Base-by-base conservation (phyloP, 2,329 filamentous ascomycete species). In the Talaromyces islandicus region DNA sequence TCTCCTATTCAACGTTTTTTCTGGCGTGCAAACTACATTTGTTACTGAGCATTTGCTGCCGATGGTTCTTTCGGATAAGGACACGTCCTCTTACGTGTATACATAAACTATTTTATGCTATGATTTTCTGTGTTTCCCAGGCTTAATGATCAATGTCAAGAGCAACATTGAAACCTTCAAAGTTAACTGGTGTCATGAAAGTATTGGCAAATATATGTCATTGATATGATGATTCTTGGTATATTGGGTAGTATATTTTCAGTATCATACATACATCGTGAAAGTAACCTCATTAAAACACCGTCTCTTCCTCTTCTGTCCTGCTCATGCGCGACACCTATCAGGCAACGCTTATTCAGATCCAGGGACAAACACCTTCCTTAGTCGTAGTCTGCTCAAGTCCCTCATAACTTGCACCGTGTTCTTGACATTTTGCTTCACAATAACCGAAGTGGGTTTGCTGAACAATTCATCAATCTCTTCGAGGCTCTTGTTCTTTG, bases 381-480 rank as follows among this genome's bases (percentile, higher is more conserved):
- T 73, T 58, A 79, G 75, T 38, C 79, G 72, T 59, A 78, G 73
- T 24, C 70, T 70, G 24, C 73, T 64, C 56, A 83, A 60, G 65
- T 83, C 80, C 29, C 70, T 71, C 5, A 79, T 76, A 4, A 80
- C 77, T 64, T 77, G 68, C 61, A 70, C 73, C 3, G 76, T 75
- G 64, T 76, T 80, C 61, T 71, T 73, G 24, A 77, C 14, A 67
- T 88, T 89, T 75, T 87, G 78, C 60, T 75, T 77, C 0, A 89
- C 85, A 51, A 89, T 79, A 51, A 87, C 81, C 48, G 77, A 75
- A 0, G 87, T 90, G 0, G 87, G 86, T 62, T 82, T 79, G 55
- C 82, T 79, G 70, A 90, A 89, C 21, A 90, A 77, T 41, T 84
- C 75, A 62, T 90, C 87, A 61, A 90, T 89, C 73, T 90, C 88